Base-by-base conservation (phyloP, 805 yeast genomes). In the Lachancea nothofagi region DNA sequence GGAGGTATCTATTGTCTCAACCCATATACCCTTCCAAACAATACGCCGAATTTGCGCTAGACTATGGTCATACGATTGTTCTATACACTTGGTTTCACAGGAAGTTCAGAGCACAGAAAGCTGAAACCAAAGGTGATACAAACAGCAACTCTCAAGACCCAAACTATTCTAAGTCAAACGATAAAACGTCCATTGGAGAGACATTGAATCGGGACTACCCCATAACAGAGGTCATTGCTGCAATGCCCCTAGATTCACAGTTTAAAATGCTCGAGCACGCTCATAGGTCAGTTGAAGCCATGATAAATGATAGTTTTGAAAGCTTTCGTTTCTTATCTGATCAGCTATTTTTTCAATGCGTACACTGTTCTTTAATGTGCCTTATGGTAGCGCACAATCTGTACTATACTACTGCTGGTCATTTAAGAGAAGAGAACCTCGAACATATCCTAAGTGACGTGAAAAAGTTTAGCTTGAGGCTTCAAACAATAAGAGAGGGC, bases 21-120 rank as follows among this genome's bases (percentile, higher is more conserved):
- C 74, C 74, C 36, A 76, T 38, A n/a, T 88, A 82, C 56, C 83
- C 87, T 1, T 75, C 80, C 1, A 68, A 79, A 36, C 89, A 84
- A 53, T 83, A 83, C 59, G 81, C 82, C 3, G 88, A 80, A 51
- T 72, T 81, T 42, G 78, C 80, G 34, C 80, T 78, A 55, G 77
- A 81, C 54, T 80, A 78, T 47, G 74, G 79, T 36, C 68, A 71
- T 41, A 63, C 80, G 33, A 61, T 77, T 43, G 70, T 81, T 3
- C 54, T 67, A 27, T 71, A 70, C 33, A 45, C 48, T 18, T 50
- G 53, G 49, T 48, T 40, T 24, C 54, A 52, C 37, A 47, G 46
- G 21, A 19, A 19, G 12, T 40, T 33, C 35, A 22, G 31, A 22
- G 23, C 30, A 7, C 22, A 14, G 14, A 22, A 32, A 39, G 12